phyloP scores from a whole-genome alignment of 1,284 basidiomycete genomes.

The Ganoderma multipileum region DNA sequence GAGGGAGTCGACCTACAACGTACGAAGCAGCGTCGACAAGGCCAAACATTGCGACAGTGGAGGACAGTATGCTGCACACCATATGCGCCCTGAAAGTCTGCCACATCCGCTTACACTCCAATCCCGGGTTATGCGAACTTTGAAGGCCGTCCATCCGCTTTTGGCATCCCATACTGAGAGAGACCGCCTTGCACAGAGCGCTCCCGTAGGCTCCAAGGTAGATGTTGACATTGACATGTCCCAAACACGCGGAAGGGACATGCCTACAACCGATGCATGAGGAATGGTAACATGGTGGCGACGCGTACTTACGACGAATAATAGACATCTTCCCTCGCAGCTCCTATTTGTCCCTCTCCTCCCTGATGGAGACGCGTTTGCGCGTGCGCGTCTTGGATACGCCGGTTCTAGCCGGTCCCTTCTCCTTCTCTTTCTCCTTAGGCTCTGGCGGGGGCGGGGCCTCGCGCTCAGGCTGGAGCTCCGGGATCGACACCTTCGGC shows the following conservation, averaged over 20 bases:
- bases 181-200: background rate
- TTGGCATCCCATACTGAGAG: background rate
- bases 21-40: background rate
- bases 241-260: background rate
- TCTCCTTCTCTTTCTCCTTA: constrained; percentile 21
- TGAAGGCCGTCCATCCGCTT: background rate
- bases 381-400: constrained; percentile 16
- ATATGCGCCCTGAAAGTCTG: background rate
- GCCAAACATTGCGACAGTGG: background rate
- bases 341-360: constrained; percentile 21
- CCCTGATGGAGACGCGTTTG: constrained; percentile 35
- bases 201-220: background rate
- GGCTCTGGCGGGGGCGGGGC: background rate
- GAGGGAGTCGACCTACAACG: background rate
- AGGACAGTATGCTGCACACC: background rate
- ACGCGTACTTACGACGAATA: background rate
- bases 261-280: background rate
- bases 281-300: background rate
- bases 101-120: too few species aligned
- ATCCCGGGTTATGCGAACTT: too few species aligned
- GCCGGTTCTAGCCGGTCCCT: constrained; percentile 1
- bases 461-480: constrained; percentile 4
- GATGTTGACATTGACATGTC: background rate
- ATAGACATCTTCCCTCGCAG: background rate
- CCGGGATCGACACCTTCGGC: background rate